phyloP scores from a whole-genome alignment of 1,284 basidiomycete species.

The Sporisorium graminicola region DNA sequence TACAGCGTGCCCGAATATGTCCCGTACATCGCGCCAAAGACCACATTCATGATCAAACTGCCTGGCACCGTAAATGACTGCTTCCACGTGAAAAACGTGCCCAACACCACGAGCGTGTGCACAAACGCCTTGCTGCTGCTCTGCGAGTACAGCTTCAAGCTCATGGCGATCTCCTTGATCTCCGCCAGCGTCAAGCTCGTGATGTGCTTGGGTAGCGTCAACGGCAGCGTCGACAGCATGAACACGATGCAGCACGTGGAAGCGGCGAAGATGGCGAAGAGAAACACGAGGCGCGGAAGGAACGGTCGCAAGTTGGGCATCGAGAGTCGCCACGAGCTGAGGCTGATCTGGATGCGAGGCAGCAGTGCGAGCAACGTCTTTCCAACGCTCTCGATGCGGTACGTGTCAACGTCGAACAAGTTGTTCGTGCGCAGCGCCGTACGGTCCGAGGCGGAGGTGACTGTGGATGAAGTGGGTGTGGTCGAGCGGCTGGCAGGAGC shows the following conservation, averaged over 20 bases:
- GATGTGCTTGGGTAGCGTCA: conserved; percentile 63
- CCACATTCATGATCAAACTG: conserved; percentile 67
- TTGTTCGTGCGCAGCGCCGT: conserved; percentile 19
- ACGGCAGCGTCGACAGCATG: conserved; percentile 63
- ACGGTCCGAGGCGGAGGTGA: conserved; percentile 22
- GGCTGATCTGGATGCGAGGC: conserved; percentile 47
- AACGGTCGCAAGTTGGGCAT: conserved; percentile 57
- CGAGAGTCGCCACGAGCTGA: conserved; percentile 38
- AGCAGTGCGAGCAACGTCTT: conserved; percentile 27
- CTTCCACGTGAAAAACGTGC: conserved; percentile 66
- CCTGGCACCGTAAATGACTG: conserved; percentile 68
- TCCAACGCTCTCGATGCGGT: conserved; percentile 28
- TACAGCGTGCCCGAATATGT: conserved; percentile 63
- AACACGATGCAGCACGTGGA: conserved; percentile 61
- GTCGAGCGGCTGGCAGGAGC: conserved; percentile 31
- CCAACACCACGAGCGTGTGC: conserved; percentile 64
- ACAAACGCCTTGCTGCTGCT: conserved; percentile 44
- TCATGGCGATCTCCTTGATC: conserved; percentile 62
- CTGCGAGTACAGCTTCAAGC: conserved; percentile 59
- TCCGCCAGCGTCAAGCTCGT: conserved; percentile 64
- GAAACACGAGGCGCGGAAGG: conserved; percentile 53
- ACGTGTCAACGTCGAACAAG: conserved; percentile 40
- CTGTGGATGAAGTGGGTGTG: conserved; percentile 34
- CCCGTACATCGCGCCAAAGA: conserved; percentile 69
- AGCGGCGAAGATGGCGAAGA: conserved; percentile 55